Evolutionary conservation across 2,329 filamentous ascomycete species (phyloP).

Genomic region (Botrytis pseudocinerea): DNA sequence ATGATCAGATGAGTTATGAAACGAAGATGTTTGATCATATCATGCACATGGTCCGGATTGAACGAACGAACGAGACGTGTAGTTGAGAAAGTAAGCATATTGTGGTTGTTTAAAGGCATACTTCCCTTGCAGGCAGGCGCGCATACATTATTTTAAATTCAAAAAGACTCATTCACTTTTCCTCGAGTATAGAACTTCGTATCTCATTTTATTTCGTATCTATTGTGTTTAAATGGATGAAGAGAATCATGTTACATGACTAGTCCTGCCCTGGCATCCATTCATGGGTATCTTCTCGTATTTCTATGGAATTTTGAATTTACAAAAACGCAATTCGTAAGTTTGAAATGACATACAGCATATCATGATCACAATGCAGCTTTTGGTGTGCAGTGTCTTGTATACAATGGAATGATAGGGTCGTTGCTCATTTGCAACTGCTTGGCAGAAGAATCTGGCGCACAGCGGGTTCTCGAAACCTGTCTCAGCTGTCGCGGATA

Average conservation of each 20-base stretch:
- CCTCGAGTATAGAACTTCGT: slow-evolving; percentile 8
- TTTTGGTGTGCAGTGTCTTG: neutral
- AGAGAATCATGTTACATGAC: slow-evolving; percentile 8
- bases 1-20: slow-evolving; percentile 16
- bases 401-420: neutral
- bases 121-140: slow-evolving; percentile 19
- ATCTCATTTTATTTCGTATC: slow-evolving; percentile 10
- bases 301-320: slow-evolving; percentile 17
- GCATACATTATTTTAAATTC: slow-evolving; percentile 13
- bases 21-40: slow-evolving; percentile 1
- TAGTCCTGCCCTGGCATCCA: slow-evolving; percentile 4
- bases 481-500: neutral
- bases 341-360: slow-evolving; percentile 11
- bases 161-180: slow-evolving; percentile 22
- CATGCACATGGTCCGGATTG: slow-evolving; percentile 13
- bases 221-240: slow-evolving; percentile 3
- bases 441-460: neutral
- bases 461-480: neutral
- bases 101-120: slow-evolving; percentile 15
- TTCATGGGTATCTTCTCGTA: slow-evolving; percentile 15
- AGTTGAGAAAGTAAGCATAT: neutral
- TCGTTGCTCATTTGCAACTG: neutral
- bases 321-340: slow-evolving; percentile 7
- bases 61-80: slow-evolving; percentile 1
- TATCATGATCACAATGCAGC: neutral